Base-by-base conservation (phyloP, 1,284 basidiomycete species). In the Cutaneotrichosporon dermatis region DNA sequence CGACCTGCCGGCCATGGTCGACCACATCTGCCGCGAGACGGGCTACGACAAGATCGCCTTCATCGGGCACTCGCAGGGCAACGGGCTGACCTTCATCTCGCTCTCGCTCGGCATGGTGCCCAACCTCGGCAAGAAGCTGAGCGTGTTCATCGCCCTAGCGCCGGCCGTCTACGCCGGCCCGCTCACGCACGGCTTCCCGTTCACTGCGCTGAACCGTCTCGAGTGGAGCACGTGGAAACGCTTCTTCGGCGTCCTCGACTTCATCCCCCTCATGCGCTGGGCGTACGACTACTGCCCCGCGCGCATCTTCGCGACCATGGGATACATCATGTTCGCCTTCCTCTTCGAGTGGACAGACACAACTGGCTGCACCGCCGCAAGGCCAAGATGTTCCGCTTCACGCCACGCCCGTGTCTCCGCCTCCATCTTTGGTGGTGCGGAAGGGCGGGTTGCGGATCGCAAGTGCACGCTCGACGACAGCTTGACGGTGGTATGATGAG, bases 331-430 rank as follows among this genome's bases (percentile, higher is more conserved):
- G 84, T 86, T 86, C 66, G 81, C 83, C 6, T 86, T 83, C 74
- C 74, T 86, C 35, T 74, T 76, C 66, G 68, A 65, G 15, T 85
- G 84, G 84, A 86, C 84, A 12, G 84, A 86, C 69, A 78, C 81
- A 84, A 85, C 68, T 86, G 84, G 82, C 78, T 83, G 10, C 71
- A 73, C 40, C 74, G 82, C 13, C 76, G 82, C 44, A 86, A 86
- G 67, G 79, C 81, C 4, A 86, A 86, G 66, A 84, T 84, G 82
- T 86, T 86, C 76, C 73, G 84, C 12, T 86, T 86, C 74, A 85
- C 84, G 0, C 84, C 0, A 82, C 83, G 35, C 84, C 84, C 54
- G 84, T 85, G 13, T 76, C 74, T 82, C 81, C 4, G 80, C 80
- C 0, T 75, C 72, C 55, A 82, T 83, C 68, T 83, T 65, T 84